Base-by-base conservation (phyloP, 805 yeast species). In the Ogataea angusta region DNA sequence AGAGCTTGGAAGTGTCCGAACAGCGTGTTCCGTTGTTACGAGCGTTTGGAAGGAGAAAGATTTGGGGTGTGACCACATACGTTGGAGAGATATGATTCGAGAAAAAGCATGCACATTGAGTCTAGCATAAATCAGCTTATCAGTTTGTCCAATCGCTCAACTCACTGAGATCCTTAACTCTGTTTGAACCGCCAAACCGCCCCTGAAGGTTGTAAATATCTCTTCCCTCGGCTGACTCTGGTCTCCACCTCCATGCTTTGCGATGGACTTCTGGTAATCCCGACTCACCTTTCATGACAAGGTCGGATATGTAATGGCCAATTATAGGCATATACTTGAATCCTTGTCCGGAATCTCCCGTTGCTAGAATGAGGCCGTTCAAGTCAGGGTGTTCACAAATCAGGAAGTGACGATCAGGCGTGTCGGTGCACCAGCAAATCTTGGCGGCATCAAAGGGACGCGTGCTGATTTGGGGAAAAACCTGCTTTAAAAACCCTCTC, bases 301-400 rank as follows among this genome's bases (percentile, higher is more conserved):
- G 16, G 15, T 26, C 29, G 6, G 29, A 26, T 26, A 71, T 67
- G 42, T 70, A 70, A 36, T 60, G 60, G 1, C 76, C 76, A 38
- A 71, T 67, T 27, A 57, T 64, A 10, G 76, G 76, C 42, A 71
- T 48, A 32, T 64, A 67, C 49, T 70, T 71, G 51, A 63, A 70
- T 3, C 64, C 72, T 48, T 70, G 75, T 12, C 75, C 73, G 2
- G 74, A 63, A 46, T 70, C 76, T n/a, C 76, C 76, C 8, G 70
- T 59, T 0, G 72, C 73, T 8, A 71, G 62, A 35, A 48, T 56
- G 2, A 69, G 53, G 18, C 60, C 63, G 2, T 46, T 34, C 15
- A 46, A 42, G 2, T 46, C 42, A 3, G 75, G 75, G 14, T 63
- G 56, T 18, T 48, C 48, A 41, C 68, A 68, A 13, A 70, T 62